Base-by-base conservation (phyloP, 2,329 filamentous ascomycete species). In the Mycosphaerella arachidis region DNA sequence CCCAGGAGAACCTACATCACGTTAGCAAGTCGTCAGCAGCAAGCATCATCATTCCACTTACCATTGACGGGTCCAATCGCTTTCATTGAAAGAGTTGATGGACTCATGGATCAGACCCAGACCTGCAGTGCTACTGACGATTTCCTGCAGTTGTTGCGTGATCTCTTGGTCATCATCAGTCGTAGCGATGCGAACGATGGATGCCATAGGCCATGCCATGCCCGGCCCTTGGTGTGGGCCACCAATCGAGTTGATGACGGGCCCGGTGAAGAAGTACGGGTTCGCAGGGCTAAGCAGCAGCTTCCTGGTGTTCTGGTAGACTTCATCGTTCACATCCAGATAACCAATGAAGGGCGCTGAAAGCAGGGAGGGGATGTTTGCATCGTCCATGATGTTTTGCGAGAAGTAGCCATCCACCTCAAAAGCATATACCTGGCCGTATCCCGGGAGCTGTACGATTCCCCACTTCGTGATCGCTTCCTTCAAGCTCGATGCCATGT, bases 351-450 rank as follows among this genome's bases (percentile, higher is more conserved):
- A 84, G 0, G 87, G 86, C 27, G 86, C 81, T 1, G 84, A 83
- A 45, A 90, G 79, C 3, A 90, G 79, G 12, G 82, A 86, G 0
- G 87, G 87, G 53, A 90, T 84, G 63, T 90, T 90, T 33, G 87
- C 86, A 59, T 90, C 87, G 67, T 90, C 87, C 86, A 89, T 89
- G 54, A 87, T 78, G 63, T 83, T 86, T 56, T 73, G 71, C 13
- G 70, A 70, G 48, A 74, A 64, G 45, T 66, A 66, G 30, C 63
- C 63, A 61, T 81, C 79, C 29, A 81, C 72, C 64, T 81, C 79
- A 61, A 75, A 81, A 13, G 79, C 78, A 61, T 80, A 81, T 20
- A 81, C 70, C 30, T 72, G 71, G 51, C 76, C 76, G 45, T 70
- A 71, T 2, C 61, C 70, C 1, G 72, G 67, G 20, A 74, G 72